Evolutionary conservation across 1,284 basidiomycete species (phyloP).

Genomic region (Dichomitus squalens): DNA sequence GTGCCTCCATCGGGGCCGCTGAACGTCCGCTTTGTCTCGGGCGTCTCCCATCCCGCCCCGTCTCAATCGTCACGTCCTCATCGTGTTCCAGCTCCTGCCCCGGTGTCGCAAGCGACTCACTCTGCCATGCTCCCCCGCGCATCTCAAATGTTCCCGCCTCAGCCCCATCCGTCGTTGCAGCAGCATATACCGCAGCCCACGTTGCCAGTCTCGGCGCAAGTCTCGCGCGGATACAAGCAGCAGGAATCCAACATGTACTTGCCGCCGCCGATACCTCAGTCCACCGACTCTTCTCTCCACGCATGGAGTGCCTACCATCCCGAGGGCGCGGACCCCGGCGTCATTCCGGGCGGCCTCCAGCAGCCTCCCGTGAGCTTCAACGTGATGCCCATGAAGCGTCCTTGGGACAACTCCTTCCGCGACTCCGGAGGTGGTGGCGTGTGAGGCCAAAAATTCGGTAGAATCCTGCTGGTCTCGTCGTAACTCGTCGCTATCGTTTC

Average conservation of each 20-base stretch:
- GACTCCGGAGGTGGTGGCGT: constrained; percentile 17
- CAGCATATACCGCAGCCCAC: background rate
- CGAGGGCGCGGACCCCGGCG: background rate
- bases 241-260: background rate
- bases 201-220: background rate
- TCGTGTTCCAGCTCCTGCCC: background rate
- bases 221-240: background rate
- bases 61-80: background rate
- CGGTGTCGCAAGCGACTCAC: background rate
- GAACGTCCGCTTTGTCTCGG: constrained; percentile 32
- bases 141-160: background rate
- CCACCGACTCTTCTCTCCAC: constrained; percentile 20
- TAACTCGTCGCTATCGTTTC: background rate
- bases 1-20: constrained; percentile 21
- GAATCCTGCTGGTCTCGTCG: background rate
- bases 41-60: constrained; percentile 3
- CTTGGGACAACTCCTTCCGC: constrained; percentile 15
- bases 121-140: background rate
- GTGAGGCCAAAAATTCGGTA: background rate
- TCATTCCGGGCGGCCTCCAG: background rate
- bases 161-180: constrained; percentile 1
- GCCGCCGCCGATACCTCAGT: constrained; percentile 10
- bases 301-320: constrained; percentile 18
- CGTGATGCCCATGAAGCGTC: constrained; percentile 15
- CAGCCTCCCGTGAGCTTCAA: background rate